Conservation (phyloP, 2,329 filamentous ascomycete genomes). For the Pseudogymnoascus sp. region DNA sequence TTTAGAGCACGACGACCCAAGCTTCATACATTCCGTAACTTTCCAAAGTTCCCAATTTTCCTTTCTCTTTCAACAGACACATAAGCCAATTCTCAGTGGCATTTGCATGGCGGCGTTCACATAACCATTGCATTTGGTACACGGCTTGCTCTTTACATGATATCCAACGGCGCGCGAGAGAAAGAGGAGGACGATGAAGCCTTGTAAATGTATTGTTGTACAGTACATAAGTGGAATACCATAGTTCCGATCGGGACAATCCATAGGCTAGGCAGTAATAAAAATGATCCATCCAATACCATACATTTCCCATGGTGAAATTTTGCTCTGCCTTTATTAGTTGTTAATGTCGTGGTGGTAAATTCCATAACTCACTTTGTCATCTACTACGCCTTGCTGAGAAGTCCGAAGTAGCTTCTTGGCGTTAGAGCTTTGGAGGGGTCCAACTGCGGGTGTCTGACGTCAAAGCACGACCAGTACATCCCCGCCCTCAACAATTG, state of each 20-base stretch:
- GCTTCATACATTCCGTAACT: slow-evolving; percentile 1
- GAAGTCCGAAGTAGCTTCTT: not conserved
- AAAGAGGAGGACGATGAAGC: slow-evolving; percentile 6
- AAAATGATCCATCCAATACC: slow-evolving; percentile 1
- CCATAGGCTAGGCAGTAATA: slow-evolving; percentile 6
- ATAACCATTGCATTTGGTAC: slow-evolving; percentile 2
- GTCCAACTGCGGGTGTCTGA: slow-evolving; percentile 6
- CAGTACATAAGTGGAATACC: slow-evolving; percentile 2
- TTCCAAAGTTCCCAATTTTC: slow-evolving; percentile 8
- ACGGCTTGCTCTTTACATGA: slow-evolving; percentile 3
- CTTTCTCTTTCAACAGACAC: slow-evolving; percentile 2
- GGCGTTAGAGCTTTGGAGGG: slow-evolving; percentile 3
- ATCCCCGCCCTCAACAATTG: not conserved
- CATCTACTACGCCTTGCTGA: not conserved
- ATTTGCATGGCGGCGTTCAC: slow-evolving; percentile 3
- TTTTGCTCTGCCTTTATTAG: not conserved
- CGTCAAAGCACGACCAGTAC: slow-evolving; percentile 8
- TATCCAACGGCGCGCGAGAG: not conserved
- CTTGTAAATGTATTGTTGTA: slow-evolving; percentile 6
- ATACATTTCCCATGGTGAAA: not conserved
- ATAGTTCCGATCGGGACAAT: not conserved
- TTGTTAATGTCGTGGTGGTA: not conserved
- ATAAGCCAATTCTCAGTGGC: slow-evolving; percentile 3
- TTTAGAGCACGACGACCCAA: not conserved
- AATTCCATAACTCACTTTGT: not conserved